Evolutionary conservation across 768 basidiomycete genomes (phyloP).

Genomic region (Boletus rubroflammeus): DNA sequence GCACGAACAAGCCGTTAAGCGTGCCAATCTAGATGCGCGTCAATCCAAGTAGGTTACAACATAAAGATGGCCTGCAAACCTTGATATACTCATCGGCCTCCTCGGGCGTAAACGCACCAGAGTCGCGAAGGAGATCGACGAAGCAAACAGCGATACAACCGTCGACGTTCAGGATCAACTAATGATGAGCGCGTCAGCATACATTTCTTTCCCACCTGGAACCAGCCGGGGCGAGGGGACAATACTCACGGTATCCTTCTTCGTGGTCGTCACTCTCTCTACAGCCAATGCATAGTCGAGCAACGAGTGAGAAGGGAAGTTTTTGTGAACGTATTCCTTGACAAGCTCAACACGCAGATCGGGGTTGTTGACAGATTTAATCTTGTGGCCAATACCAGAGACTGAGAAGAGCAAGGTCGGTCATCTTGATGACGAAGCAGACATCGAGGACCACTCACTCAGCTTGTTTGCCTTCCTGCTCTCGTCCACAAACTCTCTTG

Average conservation of each 20-base stretch:
- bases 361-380: slow-evolving; percentile 97
- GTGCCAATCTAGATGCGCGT: slow-evolving; percentile 61
- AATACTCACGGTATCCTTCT: slow-evolving; percentile 82
- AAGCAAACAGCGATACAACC: slow-evolving; percentile 96
- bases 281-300: slow-evolving; percentile 95
- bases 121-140: slow-evolving; percentile 89
- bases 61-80: slow-evolving; percentile 28
- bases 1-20: slow-evolving; percentile 94
- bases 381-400: slow-evolving; percentile 99
- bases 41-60: not conserved
- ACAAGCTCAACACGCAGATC: slow-evolving; percentile 90
- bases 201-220: not conserved
- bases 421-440: slow-evolving; percentile 2
- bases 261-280: slow-evolving; percentile 95
- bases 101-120: slow-evolving; percentile 91
- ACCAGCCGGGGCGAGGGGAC: not conserved
- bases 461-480: slow-evolving; percentile 92
- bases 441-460: slow-evolving; percentile 47
- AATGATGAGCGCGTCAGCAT: not conserved
- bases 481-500: slow-evolving; percentile 96
- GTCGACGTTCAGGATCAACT: slow-evolving; percentile 95
- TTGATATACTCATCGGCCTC: slow-evolving; percentile 98
- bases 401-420: slow-evolving; percentile 41
- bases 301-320: slow-evolving; percentile 93
- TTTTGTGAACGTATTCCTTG: slow-evolving; percentile 91